phyloP scores from a whole-genome alignment of 2,329 filamentous ascomycete species.

The Ophiostoma quercus region DNA sequence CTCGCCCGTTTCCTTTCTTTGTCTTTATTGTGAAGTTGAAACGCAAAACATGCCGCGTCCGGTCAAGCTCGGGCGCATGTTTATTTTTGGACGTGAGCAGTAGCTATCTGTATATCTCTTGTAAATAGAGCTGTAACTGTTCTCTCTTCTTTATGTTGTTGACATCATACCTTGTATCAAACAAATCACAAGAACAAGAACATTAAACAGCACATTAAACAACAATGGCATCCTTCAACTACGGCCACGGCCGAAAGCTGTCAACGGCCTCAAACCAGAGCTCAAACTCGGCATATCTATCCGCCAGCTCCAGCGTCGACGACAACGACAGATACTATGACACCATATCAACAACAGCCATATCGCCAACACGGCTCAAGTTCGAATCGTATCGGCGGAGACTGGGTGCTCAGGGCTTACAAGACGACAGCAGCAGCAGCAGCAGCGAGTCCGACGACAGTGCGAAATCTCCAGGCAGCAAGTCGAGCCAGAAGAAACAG shows the following conservation, averaged over 20 bases:
- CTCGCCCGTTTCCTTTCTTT: not conserved
- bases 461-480: not conserved
- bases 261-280: not conserved
- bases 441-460: not conserved
- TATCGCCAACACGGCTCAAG: not conserved
- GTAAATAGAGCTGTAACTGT: not conserved
- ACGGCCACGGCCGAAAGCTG: no score
- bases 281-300: not conserved
- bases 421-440: not conserved
- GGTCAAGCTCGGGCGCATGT: not conserved
- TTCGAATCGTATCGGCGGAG: not conserved
- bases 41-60: not conserved
- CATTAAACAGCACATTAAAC: not conserved
- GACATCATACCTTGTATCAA: not conserved
- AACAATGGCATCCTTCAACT: not conserved
- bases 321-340: not conserved
- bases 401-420: no score
- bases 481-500: not conserved
- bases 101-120: not conserved
- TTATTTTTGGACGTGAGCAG: not conserved
- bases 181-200: not conserved
- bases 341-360: not conserved
- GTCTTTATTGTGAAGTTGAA: not conserved
- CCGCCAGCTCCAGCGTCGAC: not conserved
- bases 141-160: not conserved